These are phyloP conservation scores for Phytophthora pisi DNA, from an alignment of 352 stramenopile species.

Conservation along the genomic window DNA sequence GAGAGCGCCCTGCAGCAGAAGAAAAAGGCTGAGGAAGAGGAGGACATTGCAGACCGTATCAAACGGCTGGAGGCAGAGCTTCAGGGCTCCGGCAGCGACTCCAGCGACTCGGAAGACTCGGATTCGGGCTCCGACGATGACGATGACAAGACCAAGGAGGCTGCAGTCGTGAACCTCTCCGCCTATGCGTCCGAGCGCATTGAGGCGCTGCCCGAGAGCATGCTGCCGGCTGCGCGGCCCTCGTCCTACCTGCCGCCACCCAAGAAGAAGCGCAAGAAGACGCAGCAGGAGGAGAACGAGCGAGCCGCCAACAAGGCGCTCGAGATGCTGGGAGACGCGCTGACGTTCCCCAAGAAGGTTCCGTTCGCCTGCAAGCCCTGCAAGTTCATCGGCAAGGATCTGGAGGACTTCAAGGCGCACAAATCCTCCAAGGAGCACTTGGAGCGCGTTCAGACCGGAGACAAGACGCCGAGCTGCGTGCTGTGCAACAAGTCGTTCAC, in stretches of 20 bases:
- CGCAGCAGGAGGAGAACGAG: constrained; percentile 37
- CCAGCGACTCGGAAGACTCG: constrained; percentile 35
- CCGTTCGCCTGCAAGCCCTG: constrained; percentile 86
- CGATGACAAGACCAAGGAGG: constrained; percentile 24
- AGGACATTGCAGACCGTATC: constrained; percentile 75
- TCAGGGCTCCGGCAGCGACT: constrained; percentile 39
- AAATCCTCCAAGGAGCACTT: constrained; percentile 54
- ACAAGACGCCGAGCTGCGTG: constrained; percentile 49
- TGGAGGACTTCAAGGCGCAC: constrained; percentile 72
- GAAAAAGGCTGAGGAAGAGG: constrained; percentile 22
- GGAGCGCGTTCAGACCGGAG: constrained; percentile 35
- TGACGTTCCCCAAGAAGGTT: constrained; percentile 75
- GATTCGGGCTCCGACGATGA: constrained; percentile 26
- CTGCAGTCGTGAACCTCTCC: constrained; percentile 67
- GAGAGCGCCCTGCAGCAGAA: constrained; percentile 54
- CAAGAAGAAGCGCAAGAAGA: constrained; percentile 52
- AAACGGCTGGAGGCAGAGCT: constrained; percentile 76
- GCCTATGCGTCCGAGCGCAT: constrained; percentile 69
- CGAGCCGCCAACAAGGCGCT: constrained; percentile 31
- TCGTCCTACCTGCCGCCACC: constrained; percentile 28
- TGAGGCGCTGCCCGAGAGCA: constrained; percentile 57
- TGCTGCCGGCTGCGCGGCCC: constrained; percentile 49
- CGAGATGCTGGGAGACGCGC: constrained; percentile 47
- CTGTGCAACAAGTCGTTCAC: constrained; percentile 86
- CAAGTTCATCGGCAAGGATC: constrained; percentile 73